These are phyloP conservation scores for Penicillium psychrofluorescens DNA, from an alignment of 495 filamentous ascomycete species.

Conservation along the genomic window DNA sequence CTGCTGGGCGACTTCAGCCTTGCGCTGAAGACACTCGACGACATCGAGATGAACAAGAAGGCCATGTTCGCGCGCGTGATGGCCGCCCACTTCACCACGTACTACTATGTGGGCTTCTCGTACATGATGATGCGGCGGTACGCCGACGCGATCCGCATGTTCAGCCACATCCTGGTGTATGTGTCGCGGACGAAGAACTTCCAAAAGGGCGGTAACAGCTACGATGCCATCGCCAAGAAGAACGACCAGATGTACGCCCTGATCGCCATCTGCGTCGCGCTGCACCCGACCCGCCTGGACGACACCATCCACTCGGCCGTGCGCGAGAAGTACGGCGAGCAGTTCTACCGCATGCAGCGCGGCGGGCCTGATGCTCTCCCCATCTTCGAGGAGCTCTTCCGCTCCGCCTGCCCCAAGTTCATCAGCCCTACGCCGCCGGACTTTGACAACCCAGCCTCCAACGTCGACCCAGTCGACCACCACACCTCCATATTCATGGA, in stretches of 20 bases:
- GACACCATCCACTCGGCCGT: constrained; percentile 98
- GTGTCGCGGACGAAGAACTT: constrained; percentile 99
- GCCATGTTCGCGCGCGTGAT: constrained; percentile 99
- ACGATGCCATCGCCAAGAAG: constrained; percentile 98
- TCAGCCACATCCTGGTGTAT: constrained; percentile 99
- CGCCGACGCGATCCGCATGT: constrained; percentile 97
- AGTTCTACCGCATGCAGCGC: constrained; percentile 89
- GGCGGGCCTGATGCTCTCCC: constrained; percentile 92
- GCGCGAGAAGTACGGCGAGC: constrained; percentile 97
- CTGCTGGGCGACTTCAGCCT: constrained; percentile 96
- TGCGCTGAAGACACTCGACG: constrained; percentile 95
- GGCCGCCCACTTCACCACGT: constrained; percentile 99
- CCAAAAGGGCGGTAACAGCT: constrained; percentile 91
- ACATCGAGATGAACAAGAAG: constrained; percentile 99
- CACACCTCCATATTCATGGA: constrained; percentile 98
- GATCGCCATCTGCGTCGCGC: constrained; percentile 96
- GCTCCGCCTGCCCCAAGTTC: constrained; percentile 94
- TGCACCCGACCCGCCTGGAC: constrained; percentile 92
- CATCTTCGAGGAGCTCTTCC: constrained; percentile 96
- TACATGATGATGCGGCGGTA: constrained; percentile 99
- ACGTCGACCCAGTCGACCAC: constrained; percentile 95
- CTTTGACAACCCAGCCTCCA: constrained; percentile 89
- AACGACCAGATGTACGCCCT: constrained; percentile 99
- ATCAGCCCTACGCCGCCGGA: constrained; percentile 95
- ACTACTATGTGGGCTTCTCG: constrained; percentile 99